Percentiles rank a stretch among this genome's conserved stretches.
These are phyloP conservation scores for Backusella macrospora DNA, from an alignment of 192 early-diverging fungal genomes.

Conservation along the genomic window DNA sequence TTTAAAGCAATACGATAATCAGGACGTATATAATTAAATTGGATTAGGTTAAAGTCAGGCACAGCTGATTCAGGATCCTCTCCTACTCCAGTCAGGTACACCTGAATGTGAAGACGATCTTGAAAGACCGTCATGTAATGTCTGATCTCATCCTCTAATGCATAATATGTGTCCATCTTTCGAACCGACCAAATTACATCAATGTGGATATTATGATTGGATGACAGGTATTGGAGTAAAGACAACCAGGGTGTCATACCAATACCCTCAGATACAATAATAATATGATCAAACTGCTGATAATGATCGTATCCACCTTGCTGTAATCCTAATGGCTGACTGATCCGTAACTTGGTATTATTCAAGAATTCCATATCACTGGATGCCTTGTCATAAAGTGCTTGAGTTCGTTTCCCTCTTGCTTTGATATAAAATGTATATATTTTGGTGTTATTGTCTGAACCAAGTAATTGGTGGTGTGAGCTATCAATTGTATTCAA, in stretches of 20 bases:
- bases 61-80: not conserved
- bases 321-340: slow-evolving; percentile 7
- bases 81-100: not conserved
- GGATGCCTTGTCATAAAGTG: slow-evolving; percentile 5
- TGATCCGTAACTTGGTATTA: not conserved
- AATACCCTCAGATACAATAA: slow-evolving; percentile 30
- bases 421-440: slow-evolving; percentile 30
- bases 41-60: not conserved
- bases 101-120: not conserved
- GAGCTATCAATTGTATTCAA: not conserved
- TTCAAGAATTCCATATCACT: not conserved
- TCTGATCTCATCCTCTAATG: not conserved
- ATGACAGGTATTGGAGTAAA: slow-evolving; percentile 11
- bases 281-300: not conserved
- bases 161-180: slow-evolving; percentile 11
- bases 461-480: not conserved
- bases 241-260: slow-evolving; percentile 36
- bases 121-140: not conserved
- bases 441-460: too few relatives aligned
- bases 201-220: not conserved
- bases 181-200: not conserved
- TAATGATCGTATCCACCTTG: not conserved
- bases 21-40: not conserved
- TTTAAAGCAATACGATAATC: not conserved
- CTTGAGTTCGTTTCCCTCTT: slow-evolving; percentile 14